Base-by-base conservation (phyloP, 2,329 filamentous ascomycete species). In the Penicillium sclerotigenum region DNA sequence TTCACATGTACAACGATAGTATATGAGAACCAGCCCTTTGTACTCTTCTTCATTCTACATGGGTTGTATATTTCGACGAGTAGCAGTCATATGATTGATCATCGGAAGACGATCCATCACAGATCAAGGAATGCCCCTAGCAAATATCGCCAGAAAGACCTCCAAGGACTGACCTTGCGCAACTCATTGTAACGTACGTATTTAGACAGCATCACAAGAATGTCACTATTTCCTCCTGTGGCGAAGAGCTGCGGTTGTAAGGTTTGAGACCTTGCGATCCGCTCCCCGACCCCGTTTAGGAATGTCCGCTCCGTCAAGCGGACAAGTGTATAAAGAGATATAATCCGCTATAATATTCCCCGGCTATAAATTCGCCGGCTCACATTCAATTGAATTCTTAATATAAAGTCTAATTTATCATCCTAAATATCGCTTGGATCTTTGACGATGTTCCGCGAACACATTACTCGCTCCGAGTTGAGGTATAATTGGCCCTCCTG, bases 271-370 rank as follows among this genome's bases (percentile, higher is more conserved):
- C 18, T 26, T 56, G 20, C 13, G 51, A 46, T 29, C 16, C n/a
- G 3, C 9, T 13, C 20, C 33, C 53, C 47, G 53, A 56, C 53
- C 53, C 53, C 47, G 29, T 38, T 56, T 56, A 52, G 47, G 53
- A 56, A 56, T 46, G 47, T 33, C 53, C 53, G 53, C 53, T 28
- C 28, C 14, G 36, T 45, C 33, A 34, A 28, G 52, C 40, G 26
- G 31, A 40, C 34, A 36, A 20, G 14, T 43, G 36, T 52, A 56
- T 46, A 52, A 46, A 45, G 18, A 14, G 28, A 34, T 18, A 46
- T 10, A 46, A 56, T 46, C 34, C 16, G 33, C 53, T 20, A 52
- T 52, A 24, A 50, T 51, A 50, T 51, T 28, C 34, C 20, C 20
- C 4, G 9, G 1, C 8, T 31, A 40, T 53, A 24, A 29, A 45